phyloP scores from a whole-genome alignment of 2,329 filamentous ascomycete species.

The Teratosphaeria nubilosa region DNA sequence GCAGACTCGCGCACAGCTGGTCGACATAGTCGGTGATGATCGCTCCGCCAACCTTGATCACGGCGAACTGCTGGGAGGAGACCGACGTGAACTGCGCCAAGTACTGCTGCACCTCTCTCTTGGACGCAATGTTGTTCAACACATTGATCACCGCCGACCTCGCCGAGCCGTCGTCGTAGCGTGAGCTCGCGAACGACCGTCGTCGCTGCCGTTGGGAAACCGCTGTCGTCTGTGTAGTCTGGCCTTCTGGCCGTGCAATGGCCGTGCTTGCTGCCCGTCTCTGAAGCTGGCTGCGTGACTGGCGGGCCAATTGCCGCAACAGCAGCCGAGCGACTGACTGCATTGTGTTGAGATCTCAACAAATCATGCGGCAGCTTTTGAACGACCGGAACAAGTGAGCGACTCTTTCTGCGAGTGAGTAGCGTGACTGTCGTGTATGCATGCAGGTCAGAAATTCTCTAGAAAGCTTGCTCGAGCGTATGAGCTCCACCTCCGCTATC shows the following conservation, averaged over 20 bases:
- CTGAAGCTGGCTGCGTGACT: conserved; percentile 2
- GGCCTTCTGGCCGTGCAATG: background rate
- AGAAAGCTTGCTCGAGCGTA: background rate
- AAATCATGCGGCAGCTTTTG: conserved; percentile 6
- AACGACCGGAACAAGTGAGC: background rate
- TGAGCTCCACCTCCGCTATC: background rate
- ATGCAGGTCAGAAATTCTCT: background rate
- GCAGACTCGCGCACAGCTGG: conserved; percentile 77
- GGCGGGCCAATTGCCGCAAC: conserved; percentile 5
- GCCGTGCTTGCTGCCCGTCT: background rate
- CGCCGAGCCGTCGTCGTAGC: conserved; percentile 47
- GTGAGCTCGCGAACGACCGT: conserved; percentile 14
- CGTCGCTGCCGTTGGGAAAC: background rate
- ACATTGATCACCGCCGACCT: conserved; percentile 79
- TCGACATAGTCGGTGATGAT: conserved; percentile 92
- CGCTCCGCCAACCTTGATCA: conserved; percentile 95
- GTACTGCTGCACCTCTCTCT: conserved; percentile 94
- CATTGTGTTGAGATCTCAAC: conserved; percentile 2
- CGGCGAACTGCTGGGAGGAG: conserved; percentile 91
- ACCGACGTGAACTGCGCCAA: conserved; percentile 95
- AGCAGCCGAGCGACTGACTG: conserved; percentile 5
- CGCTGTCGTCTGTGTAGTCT: background rate
- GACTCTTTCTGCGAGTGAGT: background rate
- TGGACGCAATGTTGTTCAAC: conserved; percentile 90
- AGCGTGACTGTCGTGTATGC: background rate